Evolutionary conservation across 768 basidiomycete species (phyloP).

Genomic region (Lyophyllum atratum): DNA sequence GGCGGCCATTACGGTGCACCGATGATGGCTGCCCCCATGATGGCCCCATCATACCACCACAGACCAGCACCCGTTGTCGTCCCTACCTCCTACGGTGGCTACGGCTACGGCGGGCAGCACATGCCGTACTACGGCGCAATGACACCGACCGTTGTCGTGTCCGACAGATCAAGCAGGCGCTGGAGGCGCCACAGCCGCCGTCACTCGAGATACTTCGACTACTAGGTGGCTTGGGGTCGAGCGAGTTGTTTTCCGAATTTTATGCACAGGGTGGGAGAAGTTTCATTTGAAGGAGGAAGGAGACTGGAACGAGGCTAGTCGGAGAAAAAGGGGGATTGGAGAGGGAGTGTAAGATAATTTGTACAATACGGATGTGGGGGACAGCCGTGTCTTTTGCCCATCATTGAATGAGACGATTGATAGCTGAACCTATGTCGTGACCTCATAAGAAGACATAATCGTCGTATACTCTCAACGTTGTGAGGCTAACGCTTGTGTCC

Average conservation of each 20-base stretch:
- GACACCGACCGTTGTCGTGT: constrained; percentile 16
- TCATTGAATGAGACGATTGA: constrained; percentile 19
- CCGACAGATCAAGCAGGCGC: constrained; percentile 7
- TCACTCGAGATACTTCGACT: constrained; percentile 16
- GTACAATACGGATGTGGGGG: constrained; percentile 15
- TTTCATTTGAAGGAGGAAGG: constrained; percentile 3
- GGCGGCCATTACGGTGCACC: constrained; percentile 12
- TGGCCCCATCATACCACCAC: constrained; percentile 10
- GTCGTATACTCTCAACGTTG: too few relatives aligned
- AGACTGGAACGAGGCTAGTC: neutral
- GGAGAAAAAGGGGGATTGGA: neutral
- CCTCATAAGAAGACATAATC: too few relatives aligned
- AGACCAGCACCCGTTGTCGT: constrained; percentile 14
- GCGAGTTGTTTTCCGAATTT: neutral
- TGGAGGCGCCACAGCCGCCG: constrained; percentile 14
- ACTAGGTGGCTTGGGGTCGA: constrained; percentile 5
- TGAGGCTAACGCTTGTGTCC: too few relatives aligned
- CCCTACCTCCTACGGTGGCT: constrained; percentile 10
- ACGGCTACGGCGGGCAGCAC: constrained; percentile 5
- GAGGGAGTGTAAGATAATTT: constrained; percentile 16
- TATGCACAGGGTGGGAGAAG: neutral
- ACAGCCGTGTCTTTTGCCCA: constrained; percentile 18
- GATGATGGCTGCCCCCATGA: constrained; percentile 16
- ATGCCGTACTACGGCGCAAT: constrained; percentile 13
- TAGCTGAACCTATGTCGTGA: too few relatives aligned